phyloP scores from a whole-genome alignment of 257 asterid species.

The Capsicum chinense region DNA sequence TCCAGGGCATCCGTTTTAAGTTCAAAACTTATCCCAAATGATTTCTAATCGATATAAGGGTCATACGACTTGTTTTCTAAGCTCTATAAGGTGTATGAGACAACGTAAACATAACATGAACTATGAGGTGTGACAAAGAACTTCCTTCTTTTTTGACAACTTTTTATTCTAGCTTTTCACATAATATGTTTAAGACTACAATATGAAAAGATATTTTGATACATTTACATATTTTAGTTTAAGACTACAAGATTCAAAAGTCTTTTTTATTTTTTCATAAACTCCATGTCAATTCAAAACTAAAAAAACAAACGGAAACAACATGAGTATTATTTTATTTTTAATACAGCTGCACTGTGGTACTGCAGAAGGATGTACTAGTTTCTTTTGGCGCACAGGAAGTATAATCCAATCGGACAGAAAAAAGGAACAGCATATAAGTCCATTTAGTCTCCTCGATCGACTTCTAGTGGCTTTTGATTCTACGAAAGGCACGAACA shows the following conservation, averaged over 20 bases:
- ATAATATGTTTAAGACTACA: not conserved
- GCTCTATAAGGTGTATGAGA: no score
- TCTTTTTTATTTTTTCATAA: not conserved
- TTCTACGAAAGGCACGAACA: slow-evolving; percentile 37
- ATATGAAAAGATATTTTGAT: not conserved
- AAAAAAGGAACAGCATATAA: not conserved
- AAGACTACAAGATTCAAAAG: not conserved
- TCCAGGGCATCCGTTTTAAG: no score
- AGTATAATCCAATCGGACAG: not conserved
- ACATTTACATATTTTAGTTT: not conserved
- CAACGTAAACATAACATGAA: no score
- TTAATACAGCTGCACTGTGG: not conserved
- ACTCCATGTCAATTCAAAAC: not conserved
- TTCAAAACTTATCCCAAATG: no score
- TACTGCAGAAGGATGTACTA: not conserved
- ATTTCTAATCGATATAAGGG: no score
- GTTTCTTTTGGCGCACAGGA: not conserved
- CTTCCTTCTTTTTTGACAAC: not conserved
- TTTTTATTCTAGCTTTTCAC: not conserved
- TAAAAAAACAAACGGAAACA: not conserved
- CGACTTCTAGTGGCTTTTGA: not conserved
- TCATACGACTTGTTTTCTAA: no score
- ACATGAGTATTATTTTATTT: not conserved
- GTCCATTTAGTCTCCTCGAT: not conserved
- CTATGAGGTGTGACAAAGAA: no score